phyloP scores from a whole-genome alignment of 2,329 filamentous ascomycete species.

The Diaporthe ilicicola region DNA sequence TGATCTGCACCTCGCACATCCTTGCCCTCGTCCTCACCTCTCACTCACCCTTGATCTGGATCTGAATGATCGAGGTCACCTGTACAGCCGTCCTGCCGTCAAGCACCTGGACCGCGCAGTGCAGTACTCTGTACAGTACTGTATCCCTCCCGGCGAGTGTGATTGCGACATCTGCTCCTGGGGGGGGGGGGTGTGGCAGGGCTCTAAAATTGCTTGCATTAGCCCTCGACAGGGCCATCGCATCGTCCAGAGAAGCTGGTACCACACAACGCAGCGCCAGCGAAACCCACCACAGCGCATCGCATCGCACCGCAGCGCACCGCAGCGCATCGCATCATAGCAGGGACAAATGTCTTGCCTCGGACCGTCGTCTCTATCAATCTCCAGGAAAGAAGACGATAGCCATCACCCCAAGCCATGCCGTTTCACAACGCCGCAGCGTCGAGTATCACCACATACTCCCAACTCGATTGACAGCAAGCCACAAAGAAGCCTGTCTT shows the following conservation, averaged over 20 bases:
- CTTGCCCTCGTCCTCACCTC: constrained; percentile 3
- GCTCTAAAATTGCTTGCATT: constrained; percentile 25
- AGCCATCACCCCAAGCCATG: neutral
- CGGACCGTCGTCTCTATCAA: neutral
- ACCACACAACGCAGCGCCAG: neutral
- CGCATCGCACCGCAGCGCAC: neutral
- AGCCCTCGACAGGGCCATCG: constrained; percentile 15
- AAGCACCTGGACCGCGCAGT: neutral
- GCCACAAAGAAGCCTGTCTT: constrained; percentile 2
- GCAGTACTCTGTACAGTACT: neutral
- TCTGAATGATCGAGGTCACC: constrained; percentile 13
- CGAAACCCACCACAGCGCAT: neutral
- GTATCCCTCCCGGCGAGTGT: neutral
- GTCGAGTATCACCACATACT: constrained; percentile 21
- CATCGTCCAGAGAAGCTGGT: constrained; percentile 2
- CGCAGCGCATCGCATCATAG: neutral
- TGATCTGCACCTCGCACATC: constrained; percentile 10
- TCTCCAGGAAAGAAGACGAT: neutral
- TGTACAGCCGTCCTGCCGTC: neutral
- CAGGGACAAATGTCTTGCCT: neutral
- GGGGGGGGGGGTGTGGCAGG: neutral
- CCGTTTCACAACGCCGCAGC: constrained; percentile 13
- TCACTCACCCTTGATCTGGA: neutral
- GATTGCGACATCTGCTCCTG: constrained; percentile 21
- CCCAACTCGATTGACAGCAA: constrained; percentile 16